Evolutionary conservation across 345 rosid species (phyloP).

Genomic region (Hibiscus trionum): DNA sequence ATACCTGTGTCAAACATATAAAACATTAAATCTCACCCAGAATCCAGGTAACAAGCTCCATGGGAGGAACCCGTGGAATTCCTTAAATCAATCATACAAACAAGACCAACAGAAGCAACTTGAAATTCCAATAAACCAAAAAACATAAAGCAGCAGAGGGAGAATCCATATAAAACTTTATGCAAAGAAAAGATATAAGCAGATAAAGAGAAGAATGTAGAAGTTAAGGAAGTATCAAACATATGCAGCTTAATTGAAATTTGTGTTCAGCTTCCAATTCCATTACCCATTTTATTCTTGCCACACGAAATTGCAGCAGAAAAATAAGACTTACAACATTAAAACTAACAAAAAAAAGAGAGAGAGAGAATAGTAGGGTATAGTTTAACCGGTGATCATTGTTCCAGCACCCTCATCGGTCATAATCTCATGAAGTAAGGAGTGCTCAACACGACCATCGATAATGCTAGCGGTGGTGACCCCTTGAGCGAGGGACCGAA

Average conservation of each 20-base stretch:
- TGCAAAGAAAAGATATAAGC: background rate
- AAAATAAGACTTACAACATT: background rate
- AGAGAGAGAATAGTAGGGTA: background rate
- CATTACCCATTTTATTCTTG: background rate
- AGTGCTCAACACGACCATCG: slow-evolving; percentile 77
- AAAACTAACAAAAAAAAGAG: too few species aligned
- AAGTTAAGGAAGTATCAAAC: background rate
- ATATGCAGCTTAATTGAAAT: background rate
- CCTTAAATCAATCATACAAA: too few species aligned
- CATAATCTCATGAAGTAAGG: slow-evolving; percentile 81
- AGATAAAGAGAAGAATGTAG: background rate
- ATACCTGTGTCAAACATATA: too few species aligned
- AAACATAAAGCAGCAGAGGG: background rate
- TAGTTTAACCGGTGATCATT: slow-evolving; percentile 63
- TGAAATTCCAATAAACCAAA: background rate
- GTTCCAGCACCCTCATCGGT: slow-evolving; percentile 86
- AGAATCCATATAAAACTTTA: background rate
- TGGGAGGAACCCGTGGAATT: too few species aligned
- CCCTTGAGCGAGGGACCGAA: slow-evolving; percentile 78
- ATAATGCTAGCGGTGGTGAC: slow-evolving; percentile 86
- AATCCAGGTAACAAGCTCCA: too few species aligned
- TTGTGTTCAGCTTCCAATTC: background rate
- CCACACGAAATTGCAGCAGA: background rate
- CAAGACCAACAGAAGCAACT: too few species aligned
- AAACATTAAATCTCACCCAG: too few species aligned